A percentile compares a stretch with the other conserved stretches of the same genome.
Conservation (phyloP, 768 basidiomycete species). For the Boletus rufocinnamomeus region DNA sequence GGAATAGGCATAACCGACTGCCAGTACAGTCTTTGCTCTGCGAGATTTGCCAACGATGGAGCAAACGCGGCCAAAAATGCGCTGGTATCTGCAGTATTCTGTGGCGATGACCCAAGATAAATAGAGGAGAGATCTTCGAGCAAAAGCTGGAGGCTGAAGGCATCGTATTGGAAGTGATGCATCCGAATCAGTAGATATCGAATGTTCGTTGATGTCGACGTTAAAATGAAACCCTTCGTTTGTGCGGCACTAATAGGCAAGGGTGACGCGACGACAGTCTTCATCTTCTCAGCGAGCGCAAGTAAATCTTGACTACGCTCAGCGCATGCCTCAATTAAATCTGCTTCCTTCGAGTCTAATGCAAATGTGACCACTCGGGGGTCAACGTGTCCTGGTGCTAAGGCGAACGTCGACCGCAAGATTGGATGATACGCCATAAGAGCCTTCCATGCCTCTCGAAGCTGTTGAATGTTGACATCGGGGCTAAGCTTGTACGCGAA, state of each 20-base stretch:
- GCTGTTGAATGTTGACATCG: conserved; percentile 30
- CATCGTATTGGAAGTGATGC: conserved; percentile 55
- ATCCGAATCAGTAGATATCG: conserved; percentile 37
- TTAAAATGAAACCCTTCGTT: conserved; percentile 24
- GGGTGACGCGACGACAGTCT: conserved; percentile 23
- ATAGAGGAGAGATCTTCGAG: conserved; percentile 41
- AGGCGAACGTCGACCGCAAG: conserved; percentile 45
- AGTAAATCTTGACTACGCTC: conserved; percentile 10
- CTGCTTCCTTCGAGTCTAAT: conserved; percentile 3
- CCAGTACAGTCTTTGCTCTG: conserved; percentile 40
- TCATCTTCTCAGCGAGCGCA: conserved; percentile 25
- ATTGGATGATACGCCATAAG: conserved; percentile 40
- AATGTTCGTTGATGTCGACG: conserved; percentile 2
- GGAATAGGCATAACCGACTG: conserved; percentile 31
- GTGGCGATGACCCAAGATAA: conserved; percentile 33
- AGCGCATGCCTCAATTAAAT: conserved; percentile 11
- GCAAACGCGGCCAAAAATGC: conserved; percentile 33
- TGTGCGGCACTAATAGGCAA: conserved; percentile 23
- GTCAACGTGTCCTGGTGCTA: conserved; percentile 13
- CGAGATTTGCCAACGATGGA: conserved; percentile 21
- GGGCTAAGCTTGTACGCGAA: conserved; percentile 42
- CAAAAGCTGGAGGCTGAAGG: conserved; percentile 46
- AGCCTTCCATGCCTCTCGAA: conserved; percentile 40
- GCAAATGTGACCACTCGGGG: conserved; percentile 31
- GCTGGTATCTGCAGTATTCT: conserved; percentile 26